Evolutionary conservation across 2,329 filamentous ascomycete species (phyloP).

Genomic region (Didymella sp.): DNA sequence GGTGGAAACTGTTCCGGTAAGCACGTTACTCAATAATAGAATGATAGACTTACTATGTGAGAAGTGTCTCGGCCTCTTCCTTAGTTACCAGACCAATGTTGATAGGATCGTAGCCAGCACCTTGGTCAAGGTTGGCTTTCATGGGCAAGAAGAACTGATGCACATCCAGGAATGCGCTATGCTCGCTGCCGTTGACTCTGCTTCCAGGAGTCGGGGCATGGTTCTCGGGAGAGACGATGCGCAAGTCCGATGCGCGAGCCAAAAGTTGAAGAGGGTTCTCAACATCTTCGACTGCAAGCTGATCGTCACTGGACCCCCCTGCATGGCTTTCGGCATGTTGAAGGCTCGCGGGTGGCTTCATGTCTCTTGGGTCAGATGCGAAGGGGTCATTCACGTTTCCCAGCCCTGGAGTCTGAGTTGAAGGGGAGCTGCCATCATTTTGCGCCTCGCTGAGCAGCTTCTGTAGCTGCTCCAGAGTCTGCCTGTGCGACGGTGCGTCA

Average conservation of each 20-base stretch:
- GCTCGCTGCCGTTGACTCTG: slow-evolving; percentile 42
- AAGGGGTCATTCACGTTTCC: slow-evolving; percentile 14
- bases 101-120: slow-evolving; percentile 71
- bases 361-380: slow-evolving; percentile 5
- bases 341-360: slow-evolving; percentile 23
- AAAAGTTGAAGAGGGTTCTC: slow-evolving; percentile 78
- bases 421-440: slow-evolving; percentile 26
- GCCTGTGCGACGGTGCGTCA: slow-evolving; percentile 31
- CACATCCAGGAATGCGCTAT: slow-evolving; percentile 57
- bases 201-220: slow-evolving; percentile 39
- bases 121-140: slow-evolving; percentile 68
- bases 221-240: slow-evolving; percentile 38
- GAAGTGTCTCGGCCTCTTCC: slow-evolving; percentile 69
- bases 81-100: slow-evolving; percentile 72
- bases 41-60: slow-evolving; percentile 64
- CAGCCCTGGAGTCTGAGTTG: background rate
- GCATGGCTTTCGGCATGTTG: slow-evolving; percentile 32
- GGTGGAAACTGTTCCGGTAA: slow-evolving; percentile 63
- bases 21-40: background rate
- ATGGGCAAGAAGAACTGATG: slow-evolving; percentile 72
- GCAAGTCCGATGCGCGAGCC: slow-evolving; percentile 67
- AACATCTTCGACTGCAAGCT: slow-evolving; percentile 68
- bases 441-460: slow-evolving; percentile 60
- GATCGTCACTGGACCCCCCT: slow-evolving; percentile 46
- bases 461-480: slow-evolving; percentile 51